Conservation (phyloP, 1,139 yeast genomes). For the Blastobotrys capitulatus region DNA sequence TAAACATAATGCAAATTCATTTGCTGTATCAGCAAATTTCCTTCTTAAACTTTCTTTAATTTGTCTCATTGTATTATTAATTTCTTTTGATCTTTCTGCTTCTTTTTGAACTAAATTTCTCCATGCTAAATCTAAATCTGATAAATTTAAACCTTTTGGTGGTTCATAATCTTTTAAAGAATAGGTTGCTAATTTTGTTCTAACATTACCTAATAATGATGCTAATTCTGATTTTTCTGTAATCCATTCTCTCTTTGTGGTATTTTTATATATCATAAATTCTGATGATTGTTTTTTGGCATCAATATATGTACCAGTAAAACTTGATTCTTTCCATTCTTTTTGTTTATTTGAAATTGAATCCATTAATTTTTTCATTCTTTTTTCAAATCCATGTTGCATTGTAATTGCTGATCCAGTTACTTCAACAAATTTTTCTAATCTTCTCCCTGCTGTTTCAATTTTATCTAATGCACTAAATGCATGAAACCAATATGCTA, state of each 20-base stretch:
- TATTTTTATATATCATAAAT: conserved; percentile 30
- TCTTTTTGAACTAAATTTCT: conserved; percentile 30
- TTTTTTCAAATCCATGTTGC: conserved; percentile 35
- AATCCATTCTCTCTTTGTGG: conserved; percentile 37
- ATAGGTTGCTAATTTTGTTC: conserved; percentile 37
- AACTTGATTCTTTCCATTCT: conserved; percentile 26
- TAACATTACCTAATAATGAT: conserved; percentile 36
- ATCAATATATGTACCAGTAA: conserved; percentile 31
- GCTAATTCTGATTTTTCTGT: conserved; percentile 36
- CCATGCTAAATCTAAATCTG: conserved; percentile 35
- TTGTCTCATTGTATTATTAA: conserved; percentile 33
- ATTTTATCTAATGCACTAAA: conserved; percentile 39
- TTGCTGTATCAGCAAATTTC: conserved; percentile 42
- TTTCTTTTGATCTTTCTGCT: conserved; percentile 31
- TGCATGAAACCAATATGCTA: conserved; percentile 61
- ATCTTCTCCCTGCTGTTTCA: conserved; percentile 39
- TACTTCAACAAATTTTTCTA: conserved; percentile 37
- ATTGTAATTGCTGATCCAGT: conserved; percentile 33
- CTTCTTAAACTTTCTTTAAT: conserved; percentile 41
- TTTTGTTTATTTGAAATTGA: conserved; percentile 24
- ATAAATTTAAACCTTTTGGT: conserved; percentile 30
- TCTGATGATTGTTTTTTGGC: conserved; percentile 30
- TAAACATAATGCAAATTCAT: conserved; percentile 32
- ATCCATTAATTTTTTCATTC: conserved; percentile 29
- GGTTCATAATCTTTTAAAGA: conserved; percentile 35